These are phyloP conservation scores for Ballota nigra DNA, from an alignment of 257 asterid genomes.

Conservation along the genomic window DNA sequence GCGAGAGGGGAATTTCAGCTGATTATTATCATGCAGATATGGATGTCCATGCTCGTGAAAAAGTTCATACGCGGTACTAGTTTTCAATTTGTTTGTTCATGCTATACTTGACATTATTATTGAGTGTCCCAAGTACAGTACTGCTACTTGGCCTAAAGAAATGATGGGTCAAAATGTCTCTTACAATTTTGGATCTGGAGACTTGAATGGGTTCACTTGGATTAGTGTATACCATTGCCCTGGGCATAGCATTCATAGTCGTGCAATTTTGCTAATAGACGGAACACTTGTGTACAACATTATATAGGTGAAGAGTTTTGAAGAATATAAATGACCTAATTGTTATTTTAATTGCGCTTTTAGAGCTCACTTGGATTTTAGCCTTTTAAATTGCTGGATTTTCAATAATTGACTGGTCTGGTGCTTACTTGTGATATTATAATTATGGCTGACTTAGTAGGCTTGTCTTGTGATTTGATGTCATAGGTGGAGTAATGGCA, in stretches of 20 bases:
- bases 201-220: background rate
- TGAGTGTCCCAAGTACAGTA: conserved; percentile 2
- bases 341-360: conserved; percentile 10
- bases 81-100: conserved; percentile 24
- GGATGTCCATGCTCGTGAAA: conserved; percentile 85
- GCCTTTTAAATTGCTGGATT: conserved; percentile 18
- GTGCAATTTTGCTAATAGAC: conserved; percentile 10
- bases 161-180: background rate
- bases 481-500: conserved; percentile 88
- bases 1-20: conserved; percentile 73
- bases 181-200: background rate
- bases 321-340: background rate
- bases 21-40: conserved; percentile 94
- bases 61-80: conserved; percentile 71
- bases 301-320: background rate
- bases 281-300: background rate
- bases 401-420: conserved; percentile 1
- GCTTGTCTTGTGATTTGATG: conserved; percentile 29
- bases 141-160: conserved; percentile 3
- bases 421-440: conserved; percentile 13
- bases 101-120: conserved; percentile 13
- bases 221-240: background rate
- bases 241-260: conserved; percentile 13
- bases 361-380: conserved; percentile 9
- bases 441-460: conserved; percentile 22